Base-by-base conservation (phyloP, 1,284 basidiomycete genomes). In the Papiliotrema terrestris region DNA sequence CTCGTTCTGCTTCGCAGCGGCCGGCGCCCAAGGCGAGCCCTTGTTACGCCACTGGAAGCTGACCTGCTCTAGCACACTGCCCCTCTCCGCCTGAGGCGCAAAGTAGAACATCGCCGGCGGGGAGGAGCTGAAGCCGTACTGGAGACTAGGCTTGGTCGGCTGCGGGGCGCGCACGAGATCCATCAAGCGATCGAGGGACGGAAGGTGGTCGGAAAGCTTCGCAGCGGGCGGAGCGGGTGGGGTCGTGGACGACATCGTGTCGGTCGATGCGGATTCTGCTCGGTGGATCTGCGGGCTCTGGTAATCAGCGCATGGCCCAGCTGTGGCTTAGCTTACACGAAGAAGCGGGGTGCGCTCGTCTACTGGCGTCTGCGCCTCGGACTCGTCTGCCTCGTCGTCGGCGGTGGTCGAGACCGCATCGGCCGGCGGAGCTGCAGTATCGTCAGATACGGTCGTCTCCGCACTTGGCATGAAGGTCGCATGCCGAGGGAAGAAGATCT, bases 261-360 rank as follows among this genome's bases (percentile, higher is more conserved):
- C 37, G 29, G 47, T 13, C 47, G 35, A 49, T 6, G 29, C 11
- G 11, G 47, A 39, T 22, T 29, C 23, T 11, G 35, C 37, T 17
- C 25, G 20, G 45, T 25, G n/a, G 38, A 51, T 39, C n/a, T 26
- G 35, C 6, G 49, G 49, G 15, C 37, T 37, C 49, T 51, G 49
- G 9, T 29, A 5, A 13, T 46, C 45, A 46, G 45, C 23, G n/a
- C 19, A 23, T 14, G 14, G 6, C 8, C 23, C 22, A 20, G 45
- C 29, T 3, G 13, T 11, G 19, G 5, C 3, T 42, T 19, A 5
- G 47, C 45, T 45, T 36, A 53, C 51, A 14, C 45, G 45, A 19
- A 53, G 22, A 2, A 53, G 36, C 22, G 51, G 51, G n/a, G 51
- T 53, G 8, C 44, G 32, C 36, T 53, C 51, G 32, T 53, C 32